Evolutionary conservation across 257 asterid genomes (phyloP).

Genomic region (Nicotiana tomentosiformis): DNA sequence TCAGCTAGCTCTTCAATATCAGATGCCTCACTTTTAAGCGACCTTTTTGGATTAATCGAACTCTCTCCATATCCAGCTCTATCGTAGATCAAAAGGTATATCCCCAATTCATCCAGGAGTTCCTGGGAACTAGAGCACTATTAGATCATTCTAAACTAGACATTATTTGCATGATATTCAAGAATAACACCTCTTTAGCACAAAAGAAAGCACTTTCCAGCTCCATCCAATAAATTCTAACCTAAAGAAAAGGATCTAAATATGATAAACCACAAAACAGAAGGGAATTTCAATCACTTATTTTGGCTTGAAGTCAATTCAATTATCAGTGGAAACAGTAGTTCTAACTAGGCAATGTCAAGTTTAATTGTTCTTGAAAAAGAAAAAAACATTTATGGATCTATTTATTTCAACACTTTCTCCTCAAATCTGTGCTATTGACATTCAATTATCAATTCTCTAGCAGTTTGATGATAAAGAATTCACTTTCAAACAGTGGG

Average conservation of each 20-base stretch:
- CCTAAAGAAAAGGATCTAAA: background rate
- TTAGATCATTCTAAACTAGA: conserved; percentile 22
- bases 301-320: background rate
- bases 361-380: background rate
- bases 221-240: background rate
- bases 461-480: background rate
- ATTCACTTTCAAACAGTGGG: background rate
- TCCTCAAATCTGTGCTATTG: background rate
- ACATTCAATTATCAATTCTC: background rate
- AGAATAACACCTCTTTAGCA: background rate
- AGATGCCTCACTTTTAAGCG: conserved; percentile 70
- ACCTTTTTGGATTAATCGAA: conserved; percentile 70
- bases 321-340: background rate
- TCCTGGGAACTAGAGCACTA: conserved; percentile 45
- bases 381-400: background rate
- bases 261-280: background rate
- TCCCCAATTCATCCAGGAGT: conserved; percentile 52
- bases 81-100: conserved; percentile 59
- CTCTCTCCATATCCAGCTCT: conserved; percentile 98
- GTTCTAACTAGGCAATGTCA: background rate
- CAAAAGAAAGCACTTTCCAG: background rate
- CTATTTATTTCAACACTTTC: background rate
- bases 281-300: background rate
- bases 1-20: conserved; percentile 92
- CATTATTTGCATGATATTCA: background rate